A percentile compares a stretch with the other conserved stretches of the same genome.
Evolutionary conservation across 176 grass and related monocot genomes (phyloP).

Genomic region (Bothriochloa decipiens): DNA sequence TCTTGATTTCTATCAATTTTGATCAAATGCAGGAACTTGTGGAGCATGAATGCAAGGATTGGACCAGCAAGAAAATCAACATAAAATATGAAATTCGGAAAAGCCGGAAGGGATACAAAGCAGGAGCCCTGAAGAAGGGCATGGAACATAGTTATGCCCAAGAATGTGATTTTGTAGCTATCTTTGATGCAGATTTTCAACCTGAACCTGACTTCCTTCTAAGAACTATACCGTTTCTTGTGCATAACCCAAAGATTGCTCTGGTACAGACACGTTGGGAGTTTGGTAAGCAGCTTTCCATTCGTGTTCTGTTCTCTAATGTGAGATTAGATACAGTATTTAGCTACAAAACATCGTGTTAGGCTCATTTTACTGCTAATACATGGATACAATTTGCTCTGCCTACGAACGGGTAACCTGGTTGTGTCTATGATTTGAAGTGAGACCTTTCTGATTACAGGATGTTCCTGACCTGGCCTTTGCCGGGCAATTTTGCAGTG

Average conservation of each 20-base stretch:
- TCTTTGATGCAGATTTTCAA: conserved; percentile 84
- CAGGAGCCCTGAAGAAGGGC: conserved; percentile 74
- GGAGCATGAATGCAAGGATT: conserved; percentile 65
- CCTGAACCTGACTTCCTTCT: conserved; percentile 74
- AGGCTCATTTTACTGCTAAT: not conserved
- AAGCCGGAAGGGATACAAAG: conserved; percentile 78
- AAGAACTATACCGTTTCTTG: conserved; percentile 74
- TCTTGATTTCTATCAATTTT: conserved; percentile 16
- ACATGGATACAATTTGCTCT: not conserved
- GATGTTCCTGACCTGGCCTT: conserved; percentile 52
- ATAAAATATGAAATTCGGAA: conserved; percentile 63
- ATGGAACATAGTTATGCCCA: conserved; percentile 67
- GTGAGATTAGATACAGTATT: not conserved
- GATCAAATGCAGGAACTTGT: conserved; percentile 64
- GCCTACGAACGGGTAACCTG: not conserved
- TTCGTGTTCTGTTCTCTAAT: not conserved
- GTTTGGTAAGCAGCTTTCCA: conserved; percentile 52
- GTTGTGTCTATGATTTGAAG: conserved; percentile 34
- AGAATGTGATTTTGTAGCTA: conserved; percentile 68
- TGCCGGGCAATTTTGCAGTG: conserved; percentile 60
- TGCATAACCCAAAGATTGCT: conserved; percentile 64
- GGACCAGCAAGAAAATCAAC: conserved; percentile 57
- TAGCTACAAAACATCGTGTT: not conserved
- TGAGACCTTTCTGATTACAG: conserved; percentile 44
- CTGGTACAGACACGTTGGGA: conserved; percentile 82